These are phyloP conservation scores for Odonthalia washingtoniensis DNA, from an alignment of 31 red algal genomes.

Conservation along the genomic window DNA sequence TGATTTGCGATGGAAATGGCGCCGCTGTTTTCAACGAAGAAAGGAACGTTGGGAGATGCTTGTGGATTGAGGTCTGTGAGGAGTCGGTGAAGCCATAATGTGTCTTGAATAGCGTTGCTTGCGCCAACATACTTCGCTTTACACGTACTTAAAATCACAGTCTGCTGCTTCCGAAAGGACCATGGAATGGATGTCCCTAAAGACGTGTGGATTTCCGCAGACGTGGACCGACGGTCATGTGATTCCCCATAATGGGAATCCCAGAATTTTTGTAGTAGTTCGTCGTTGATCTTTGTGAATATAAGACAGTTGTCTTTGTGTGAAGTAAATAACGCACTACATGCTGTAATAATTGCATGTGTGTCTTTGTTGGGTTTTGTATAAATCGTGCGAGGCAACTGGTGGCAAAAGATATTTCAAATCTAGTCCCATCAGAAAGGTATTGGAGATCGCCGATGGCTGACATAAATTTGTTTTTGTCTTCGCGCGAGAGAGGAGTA, in stretches of 20 bases:
- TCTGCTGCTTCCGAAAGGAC: not conserved
- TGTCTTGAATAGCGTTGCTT: not conserved
- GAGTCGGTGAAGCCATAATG: not conserved
- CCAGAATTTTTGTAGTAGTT: not conserved
- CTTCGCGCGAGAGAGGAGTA: not conserved
- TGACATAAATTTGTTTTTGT: not conserved
- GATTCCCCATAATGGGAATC: no score
- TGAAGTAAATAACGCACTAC: not conserved
- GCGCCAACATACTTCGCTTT: not conserved
- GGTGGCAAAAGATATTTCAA: slow-evolving; percentile 11
- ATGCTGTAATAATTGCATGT: not conserved
- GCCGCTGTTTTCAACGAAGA: no score
- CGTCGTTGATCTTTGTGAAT: not conserved
- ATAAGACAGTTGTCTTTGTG: not conserved
- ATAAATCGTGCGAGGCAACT: not conserved
- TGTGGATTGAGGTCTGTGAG: no score
- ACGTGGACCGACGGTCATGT: no score
- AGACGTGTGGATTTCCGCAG: no score
- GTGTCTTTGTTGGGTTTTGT: no score
- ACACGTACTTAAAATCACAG: not conserved
- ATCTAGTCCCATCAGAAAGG: slow-evolving; percentile 17
- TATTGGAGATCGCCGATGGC: not conserved
- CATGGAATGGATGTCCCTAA: not conserved
- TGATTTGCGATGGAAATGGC: no score
- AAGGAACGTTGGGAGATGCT: no score